These are phyloP conservation scores for Penicillium sp. DNA, from an alignment of 2,329 filamentous ascomycete species.

Conservation along the genomic window DNA sequence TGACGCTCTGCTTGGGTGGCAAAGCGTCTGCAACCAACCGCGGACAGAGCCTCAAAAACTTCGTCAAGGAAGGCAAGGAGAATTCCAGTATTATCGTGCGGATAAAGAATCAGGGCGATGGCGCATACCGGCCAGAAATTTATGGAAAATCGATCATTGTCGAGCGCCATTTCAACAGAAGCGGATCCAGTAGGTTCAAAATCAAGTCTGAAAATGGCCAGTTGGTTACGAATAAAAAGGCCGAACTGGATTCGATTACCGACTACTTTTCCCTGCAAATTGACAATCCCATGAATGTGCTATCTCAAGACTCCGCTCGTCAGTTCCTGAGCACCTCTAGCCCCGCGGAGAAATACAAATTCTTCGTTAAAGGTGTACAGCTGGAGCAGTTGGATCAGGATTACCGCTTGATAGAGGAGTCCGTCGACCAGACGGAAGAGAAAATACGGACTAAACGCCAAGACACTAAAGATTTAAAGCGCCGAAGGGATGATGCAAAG, in stretches of 20 bases:
- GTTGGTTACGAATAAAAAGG: constrained; percentile 77
- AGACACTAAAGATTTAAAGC: constrained; percentile 64
- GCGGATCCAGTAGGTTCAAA: constrained; percentile 79
- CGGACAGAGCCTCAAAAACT: constrained; percentile 81
- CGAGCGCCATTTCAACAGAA: constrained; percentile 82
- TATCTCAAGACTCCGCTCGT: constrained; percentile 92
- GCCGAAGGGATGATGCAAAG: constrained; percentile 61
- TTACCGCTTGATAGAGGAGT: constrained; percentile 80
- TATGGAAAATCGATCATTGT: constrained; percentile 85
- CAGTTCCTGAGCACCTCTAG: constrained; percentile 88
- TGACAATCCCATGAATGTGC: constrained; percentile 92
- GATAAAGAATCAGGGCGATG: constrained; percentile 85
- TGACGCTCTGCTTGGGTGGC: constrained; percentile 91
- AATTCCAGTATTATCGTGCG: constrained; percentile 71
- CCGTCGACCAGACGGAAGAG: constrained; percentile 68
- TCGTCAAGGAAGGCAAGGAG: constrained; percentile 87
- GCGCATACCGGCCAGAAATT: constrained; percentile 77
- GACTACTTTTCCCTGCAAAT: constrained; percentile 94
- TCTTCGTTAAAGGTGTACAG: constrained; percentile 93
- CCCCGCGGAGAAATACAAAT: constrained; percentile 86
- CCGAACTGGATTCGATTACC: constrained; percentile 86
- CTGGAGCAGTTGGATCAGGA: constrained; percentile 89
- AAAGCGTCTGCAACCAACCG: constrained; percentile 93
- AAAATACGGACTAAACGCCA: constrained; percentile 63
- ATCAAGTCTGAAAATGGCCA: constrained; percentile 72